Conservation (phyloP, 108 stramenopile species). For the Nannochloropsis salina region DNA sequence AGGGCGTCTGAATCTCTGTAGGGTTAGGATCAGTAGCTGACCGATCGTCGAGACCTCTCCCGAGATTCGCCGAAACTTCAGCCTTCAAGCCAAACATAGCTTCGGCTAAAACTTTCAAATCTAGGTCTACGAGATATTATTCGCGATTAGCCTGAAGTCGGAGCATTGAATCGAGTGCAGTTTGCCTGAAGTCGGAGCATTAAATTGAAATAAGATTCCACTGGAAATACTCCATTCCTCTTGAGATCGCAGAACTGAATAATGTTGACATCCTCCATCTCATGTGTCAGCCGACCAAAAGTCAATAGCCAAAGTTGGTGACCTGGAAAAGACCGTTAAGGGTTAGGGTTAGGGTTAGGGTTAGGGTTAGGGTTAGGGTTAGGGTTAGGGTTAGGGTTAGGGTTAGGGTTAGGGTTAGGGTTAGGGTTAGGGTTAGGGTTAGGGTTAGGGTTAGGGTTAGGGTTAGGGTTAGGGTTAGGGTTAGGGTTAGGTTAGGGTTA, state of each 20-base stretch:
- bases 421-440: constrained; percentile 12
- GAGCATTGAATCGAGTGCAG: too few relatives aligned
- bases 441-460: constrained; percentile 11
- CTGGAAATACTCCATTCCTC: neutral
- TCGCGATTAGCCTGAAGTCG: too few relatives aligned
- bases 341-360: constrained; percentile 11
- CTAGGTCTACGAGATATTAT: too few relatives aligned
- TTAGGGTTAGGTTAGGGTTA: too few relatives aligned
- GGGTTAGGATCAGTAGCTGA: too few relatives aligned
- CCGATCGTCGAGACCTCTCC: too few relatives aligned
- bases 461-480: constrained; percentile 11
- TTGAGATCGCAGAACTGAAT: neutral
- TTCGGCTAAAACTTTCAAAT: too few relatives aligned
- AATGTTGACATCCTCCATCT: neutral
- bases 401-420: constrained; percentile 11
- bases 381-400: constrained; percentile 11
- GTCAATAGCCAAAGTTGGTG: neutral
- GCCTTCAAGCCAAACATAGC: too few relatives aligned
- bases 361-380: constrained; percentile 12
- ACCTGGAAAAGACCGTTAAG: neutral
- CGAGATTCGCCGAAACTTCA: too few relatives aligned
- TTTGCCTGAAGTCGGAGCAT: too few relatives aligned
- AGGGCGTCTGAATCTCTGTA: too few relatives aligned
- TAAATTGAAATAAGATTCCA: too few relatives aligned
- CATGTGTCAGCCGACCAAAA: neutral